phyloP scores from a whole-genome alignment of 2,329 filamentous ascomycete genomes.

The Mycosphaerella arachidis region DNA sequence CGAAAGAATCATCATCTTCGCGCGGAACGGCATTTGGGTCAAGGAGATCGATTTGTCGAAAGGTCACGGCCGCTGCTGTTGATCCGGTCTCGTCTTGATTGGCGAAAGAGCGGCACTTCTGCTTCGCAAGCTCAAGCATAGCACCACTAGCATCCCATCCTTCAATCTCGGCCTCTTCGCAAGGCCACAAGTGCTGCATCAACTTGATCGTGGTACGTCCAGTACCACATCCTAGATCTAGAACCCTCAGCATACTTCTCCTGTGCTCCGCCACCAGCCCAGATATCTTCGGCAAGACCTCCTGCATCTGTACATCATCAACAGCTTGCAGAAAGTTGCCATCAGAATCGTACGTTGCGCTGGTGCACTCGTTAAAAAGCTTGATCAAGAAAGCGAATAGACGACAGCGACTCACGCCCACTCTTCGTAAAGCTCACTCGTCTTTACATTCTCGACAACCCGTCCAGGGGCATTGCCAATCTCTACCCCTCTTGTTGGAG shows the following conservation, averaged over 20 bases:
- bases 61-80: constrained; percentile 1
- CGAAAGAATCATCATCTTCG: constrained; percentile 11
- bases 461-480: neutral
- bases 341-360: constrained; percentile 58
- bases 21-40: neutral
- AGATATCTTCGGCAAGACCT: constrained; percentile 42
- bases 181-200: constrained; percentile 28
- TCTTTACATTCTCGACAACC: constrained; percentile 24
- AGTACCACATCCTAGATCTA: constrained; percentile 65
- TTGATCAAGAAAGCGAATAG: no score
- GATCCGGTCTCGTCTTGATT: neutral
- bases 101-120: constrained; percentile 5
- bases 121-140: constrained; percentile 41
- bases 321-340: constrained; percentile 63
- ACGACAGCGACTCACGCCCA: constrained; percentile 36
- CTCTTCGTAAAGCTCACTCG: constrained; percentile 45
- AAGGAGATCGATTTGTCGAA: constrained; percentile 7
- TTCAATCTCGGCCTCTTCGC: constrained; percentile 29
- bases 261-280: constrained; percentile 11
- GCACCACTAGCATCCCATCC: constrained; percentile 15
- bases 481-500: neutral
- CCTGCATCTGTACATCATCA: constrained; percentile 54
- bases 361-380: neutral
- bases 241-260: constrained; percentile 36
- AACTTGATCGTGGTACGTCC: constrained; percentile 59